These are phyloP conservation scores for Fusarium setosum DNA, from an alignment of 2,329 filamentous ascomycete species.

Conservation along the genomic window DNA sequence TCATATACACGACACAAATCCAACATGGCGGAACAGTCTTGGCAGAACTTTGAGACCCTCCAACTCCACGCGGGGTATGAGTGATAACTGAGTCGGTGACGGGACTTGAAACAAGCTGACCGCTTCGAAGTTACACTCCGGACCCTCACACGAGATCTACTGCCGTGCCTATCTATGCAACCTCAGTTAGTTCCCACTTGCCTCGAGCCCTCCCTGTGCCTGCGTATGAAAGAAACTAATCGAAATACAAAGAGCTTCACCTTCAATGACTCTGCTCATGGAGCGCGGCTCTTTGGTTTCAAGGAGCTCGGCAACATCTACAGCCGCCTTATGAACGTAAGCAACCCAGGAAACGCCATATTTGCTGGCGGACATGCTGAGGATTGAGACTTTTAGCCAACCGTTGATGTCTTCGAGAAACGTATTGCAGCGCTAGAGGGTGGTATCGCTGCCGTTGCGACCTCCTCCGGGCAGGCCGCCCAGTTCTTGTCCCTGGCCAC, in stretches of 20 bases:
- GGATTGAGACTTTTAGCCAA: too few relatives aligned
- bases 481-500: conserved; percentile 90
- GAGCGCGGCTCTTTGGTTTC: conserved; percentile 90
- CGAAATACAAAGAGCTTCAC: too few relatives aligned
- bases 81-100: conserved; percentile 82
- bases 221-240: too few relatives aligned
- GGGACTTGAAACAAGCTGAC: too few relatives aligned
- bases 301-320: conserved; percentile 98
- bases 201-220: too few relatives aligned
- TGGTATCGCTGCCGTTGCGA: conserved; percentile 84
- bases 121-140: too few relatives aligned
- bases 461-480: conserved; percentile 86
- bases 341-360: too few relatives aligned
- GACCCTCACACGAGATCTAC: conserved; percentile 87
- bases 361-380: too few relatives aligned
- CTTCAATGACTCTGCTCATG: conserved; percentile 96
- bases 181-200: too few relatives aligned
- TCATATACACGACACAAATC: too few relatives aligned
- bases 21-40: too few relatives aligned
- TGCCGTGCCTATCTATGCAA: conserved; percentile 82
- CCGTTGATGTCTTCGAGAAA: conserved; percentile 92
- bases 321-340: conserved; percentile 70
- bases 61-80: conserved; percentile 84
- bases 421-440: conserved; percentile 72
- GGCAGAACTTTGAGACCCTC: conserved; percentile 88